phyloP scores from a whole-genome alignment of 1,139 yeast species.

The Nematodospora anomalae region DNA sequence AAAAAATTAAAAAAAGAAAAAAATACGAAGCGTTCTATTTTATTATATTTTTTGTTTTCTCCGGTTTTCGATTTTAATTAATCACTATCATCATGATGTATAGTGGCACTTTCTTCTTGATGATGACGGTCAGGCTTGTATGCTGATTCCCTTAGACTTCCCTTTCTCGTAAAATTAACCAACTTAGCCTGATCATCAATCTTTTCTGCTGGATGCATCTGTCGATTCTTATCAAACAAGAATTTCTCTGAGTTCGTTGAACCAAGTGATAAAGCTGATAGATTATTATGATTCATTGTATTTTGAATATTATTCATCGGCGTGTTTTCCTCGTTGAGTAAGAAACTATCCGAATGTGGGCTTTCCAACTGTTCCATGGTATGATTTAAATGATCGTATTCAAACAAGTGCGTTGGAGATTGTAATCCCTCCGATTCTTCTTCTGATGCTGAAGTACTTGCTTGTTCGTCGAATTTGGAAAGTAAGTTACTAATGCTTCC shows the following conservation, averaged over 20 bases:
- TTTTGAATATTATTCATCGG: slow-evolving; percentile 11
- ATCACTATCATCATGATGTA: slow-evolving; percentile 38
- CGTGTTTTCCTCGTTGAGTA: slow-evolving; percentile 11
- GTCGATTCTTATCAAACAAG: slow-evolving; percentile 13
- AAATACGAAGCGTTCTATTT: too few relatives aligned
- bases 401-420: slow-evolving; percentile 15
- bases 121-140: slow-evolving; percentile 28
- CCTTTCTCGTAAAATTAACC: slow-evolving; percentile 54
- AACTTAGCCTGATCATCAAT: slow-evolving; percentile 40
- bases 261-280: slow-evolving; percentile 22
- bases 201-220: slow-evolving; percentile 8
- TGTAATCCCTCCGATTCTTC: slow-evolving; percentile 1
- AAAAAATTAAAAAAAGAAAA: background rate
- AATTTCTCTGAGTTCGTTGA: slow-evolving; percentile 16
- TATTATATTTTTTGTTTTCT: background rate
- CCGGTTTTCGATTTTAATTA: slow-evolving; percentile 10
- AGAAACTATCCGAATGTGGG: slow-evolving; percentile 19
- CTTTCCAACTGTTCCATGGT: background rate
- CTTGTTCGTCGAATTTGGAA: slow-evolving; percentile 21
- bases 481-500: slow-evolving; percentile 25
- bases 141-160: slow-evolving; percentile 45
- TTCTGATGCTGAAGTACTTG: slow-evolving; percentile 8
- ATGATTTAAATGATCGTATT: slow-evolving; percentile 27
- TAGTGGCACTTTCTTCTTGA: slow-evolving; percentile 38
- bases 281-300: slow-evolving; percentile 17